phyloP scores from a whole-genome alignment of 306 rosid genomes.

The Pyrus communis region DNA sequence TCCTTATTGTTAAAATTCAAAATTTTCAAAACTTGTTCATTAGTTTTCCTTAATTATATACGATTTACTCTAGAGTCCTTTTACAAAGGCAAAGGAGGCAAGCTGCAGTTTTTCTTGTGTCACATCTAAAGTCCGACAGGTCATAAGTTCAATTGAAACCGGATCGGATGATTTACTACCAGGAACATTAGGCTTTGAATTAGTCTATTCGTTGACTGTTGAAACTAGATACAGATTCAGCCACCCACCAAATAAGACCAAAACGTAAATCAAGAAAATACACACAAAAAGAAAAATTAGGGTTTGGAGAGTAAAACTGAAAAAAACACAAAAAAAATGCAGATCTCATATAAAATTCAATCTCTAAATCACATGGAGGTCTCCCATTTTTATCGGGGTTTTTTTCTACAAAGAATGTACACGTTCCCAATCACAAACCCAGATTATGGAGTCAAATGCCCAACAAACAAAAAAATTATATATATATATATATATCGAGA shows the following conservation, averaged over 20 bases:
- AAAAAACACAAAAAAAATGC: background rate
- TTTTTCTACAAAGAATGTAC: conserved; percentile 54
- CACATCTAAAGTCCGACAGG: no score
- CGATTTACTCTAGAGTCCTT: no score
- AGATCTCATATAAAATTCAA: conserved; percentile 8
- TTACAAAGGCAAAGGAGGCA: no score
- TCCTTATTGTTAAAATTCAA: no score
- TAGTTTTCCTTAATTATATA: no score
- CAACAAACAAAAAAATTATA: conserved; percentile 1
- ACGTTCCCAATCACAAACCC: conserved; percentile 40
- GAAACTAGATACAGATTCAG: no score
- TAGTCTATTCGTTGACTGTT: no score
- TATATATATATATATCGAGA: conserved; percentile 17
- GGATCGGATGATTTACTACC: no score
- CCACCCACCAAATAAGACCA: background rate
- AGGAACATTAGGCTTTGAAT: no score
- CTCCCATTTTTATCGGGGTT: conserved; percentile 14
- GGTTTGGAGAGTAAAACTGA: background rate
- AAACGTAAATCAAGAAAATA: background rate
- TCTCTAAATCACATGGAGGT: conserved; percentile 23
- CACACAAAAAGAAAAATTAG: background rate
- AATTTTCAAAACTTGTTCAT: no score
- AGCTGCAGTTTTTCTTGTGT: no score
- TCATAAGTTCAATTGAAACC: no score
- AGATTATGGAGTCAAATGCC: conserved; percentile 25